Evolutionary conservation across 306 rosid genomes (phyloP).

Genomic region (Trifolium dubium): DNA sequence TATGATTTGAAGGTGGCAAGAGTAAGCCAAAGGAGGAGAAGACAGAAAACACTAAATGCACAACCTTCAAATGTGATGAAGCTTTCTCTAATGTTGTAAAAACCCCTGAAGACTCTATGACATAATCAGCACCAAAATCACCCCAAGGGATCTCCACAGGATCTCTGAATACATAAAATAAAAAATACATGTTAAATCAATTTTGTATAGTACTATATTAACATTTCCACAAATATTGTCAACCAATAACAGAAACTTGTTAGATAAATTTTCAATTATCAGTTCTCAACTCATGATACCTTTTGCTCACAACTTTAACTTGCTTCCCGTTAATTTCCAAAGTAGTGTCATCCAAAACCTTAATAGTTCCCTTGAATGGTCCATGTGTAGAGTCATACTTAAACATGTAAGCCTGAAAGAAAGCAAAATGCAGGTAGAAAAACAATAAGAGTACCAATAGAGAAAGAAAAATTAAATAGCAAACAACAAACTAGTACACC

Average conservation of each 20-base stretch:
- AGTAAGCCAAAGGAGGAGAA: background rate
- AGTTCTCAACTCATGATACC: constrained; percentile 53
- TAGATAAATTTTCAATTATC: constrained; percentile 31
- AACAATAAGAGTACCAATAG: background rate
- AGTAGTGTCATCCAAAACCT: constrained; percentile 67
- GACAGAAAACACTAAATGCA: constrained; percentile 9
- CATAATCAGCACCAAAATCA: constrained; percentile 86
- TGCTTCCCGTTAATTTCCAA: constrained; percentile 90
- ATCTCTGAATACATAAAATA: constrained; percentile 59
- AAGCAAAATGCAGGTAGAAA: background rate
- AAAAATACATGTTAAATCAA: constrained; percentile 24
- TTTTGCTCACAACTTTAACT: constrained; percentile 72
- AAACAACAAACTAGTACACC: background rate
- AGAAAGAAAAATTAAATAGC: background rate
- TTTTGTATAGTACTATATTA: background rate
- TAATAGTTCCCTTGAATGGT: constrained; percentile 71
- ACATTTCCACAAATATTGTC: background rate
- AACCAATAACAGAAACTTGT: constrained; percentile 13
- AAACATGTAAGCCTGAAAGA: constrained; percentile 88
- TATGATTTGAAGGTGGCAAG: constrained; percentile 2
- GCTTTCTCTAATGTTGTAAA: constrained; percentile 89
- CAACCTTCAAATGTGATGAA: constrained; percentile 78
- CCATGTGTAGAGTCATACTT: constrained; percentile 98
- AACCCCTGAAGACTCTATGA: constrained; percentile 92
- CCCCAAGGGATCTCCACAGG: constrained; percentile 98